Base-by-base conservation (phyloP, 2,329 filamentous ascomycete genomes). In the Zymoseptoria tritici region DNA sequence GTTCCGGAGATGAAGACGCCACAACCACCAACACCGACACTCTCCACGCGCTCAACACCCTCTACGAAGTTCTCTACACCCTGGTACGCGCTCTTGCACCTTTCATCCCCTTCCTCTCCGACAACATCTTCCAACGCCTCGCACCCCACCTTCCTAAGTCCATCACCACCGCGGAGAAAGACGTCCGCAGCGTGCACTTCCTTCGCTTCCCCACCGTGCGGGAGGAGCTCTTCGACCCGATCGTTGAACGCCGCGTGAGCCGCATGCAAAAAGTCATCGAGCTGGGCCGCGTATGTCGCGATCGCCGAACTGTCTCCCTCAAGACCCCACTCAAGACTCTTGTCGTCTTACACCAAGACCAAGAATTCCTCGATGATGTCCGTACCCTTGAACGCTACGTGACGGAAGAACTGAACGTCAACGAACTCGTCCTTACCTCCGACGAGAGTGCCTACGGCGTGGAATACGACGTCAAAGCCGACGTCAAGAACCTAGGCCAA, bases 221-320 rank as follows among this genome's bases (percentile, higher is more conserved):
- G 62, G 82, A 91, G 69, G 91, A 96, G 72, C 82, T 97, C 4
- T 97, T 96, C 71, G 88, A 97, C 72, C 83, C 85, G 55, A 87
- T 85, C 21, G 87, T 97, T 52, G 93, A 97, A 78, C 85, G 94
- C 63, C 85, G 89, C 65, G 91, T 97, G 11, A 82, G 84, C 63
- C 86, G 91, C 54, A 97, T 99, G 94, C 93, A 97, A 75, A 89
- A 87, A 54, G 91, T 97, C 71, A 97, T 99, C 73, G 91, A 97
- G 71, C 83, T 97, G 62, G 90, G 85, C 53, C 85, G 94, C 71
- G 85, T 93, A 56, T 92, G 90, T 55, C 84, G 94, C 74, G 94
- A 97, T 75, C 85, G 91, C 56, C 85, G 89, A 61, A 86, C 86
- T 52, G 86, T 97, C 69, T 90, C 90, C 36, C 80, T 97, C 57